Evolutionary conservation across 495 filamentous ascomycete species (phyloP).

Genomic region (Talaromyces stipitatus): DNA sequence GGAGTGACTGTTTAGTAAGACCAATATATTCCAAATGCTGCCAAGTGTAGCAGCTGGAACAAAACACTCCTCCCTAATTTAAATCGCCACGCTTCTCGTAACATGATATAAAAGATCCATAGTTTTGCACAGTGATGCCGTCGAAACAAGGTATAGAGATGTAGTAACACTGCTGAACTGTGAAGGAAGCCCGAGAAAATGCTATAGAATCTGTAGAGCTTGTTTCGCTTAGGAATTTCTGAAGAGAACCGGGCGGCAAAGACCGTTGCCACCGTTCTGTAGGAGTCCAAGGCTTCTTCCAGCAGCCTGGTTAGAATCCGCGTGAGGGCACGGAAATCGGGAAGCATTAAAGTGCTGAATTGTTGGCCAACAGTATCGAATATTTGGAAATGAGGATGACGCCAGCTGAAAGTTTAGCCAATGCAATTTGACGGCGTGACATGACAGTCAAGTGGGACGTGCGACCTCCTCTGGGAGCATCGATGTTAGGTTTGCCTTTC

Average conservation of each 20-base stretch:
- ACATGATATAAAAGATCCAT: background rate
- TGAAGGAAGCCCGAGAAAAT: constrained; percentile 11
- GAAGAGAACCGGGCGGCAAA: background rate
- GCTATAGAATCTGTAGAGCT: constrained; percentile 8
- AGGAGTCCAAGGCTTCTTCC: constrained; percentile 4
- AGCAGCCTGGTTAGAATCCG: constrained; percentile 11
- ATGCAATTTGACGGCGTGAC: background rate
- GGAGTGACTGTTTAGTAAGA: background rate
- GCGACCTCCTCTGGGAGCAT: background rate
- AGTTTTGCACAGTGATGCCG: background rate
- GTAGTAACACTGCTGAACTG: constrained; percentile 8
- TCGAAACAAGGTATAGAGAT: constrained; percentile 7
- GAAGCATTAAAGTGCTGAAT: constrained; percentile 9
- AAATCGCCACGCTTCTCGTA: background rate
- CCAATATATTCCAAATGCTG: background rate
- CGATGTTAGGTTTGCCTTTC: constrained; percentile 7
- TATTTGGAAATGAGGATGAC: background rate
- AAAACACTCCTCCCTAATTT: background rate
- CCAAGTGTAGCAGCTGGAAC: background rate
- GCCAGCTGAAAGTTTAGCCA: background rate
- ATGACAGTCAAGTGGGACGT: background rate
- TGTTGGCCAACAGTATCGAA: constrained; percentile 1
- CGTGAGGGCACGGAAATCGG: constrained; percentile 10
- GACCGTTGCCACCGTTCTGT: constrained; percentile 7
- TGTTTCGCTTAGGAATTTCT: background rate